Percentiles rank a stretch among this genome's conserved stretches.
Evolutionary conservation across 2,329 filamentous ascomycete species (phyloP).

Genomic region (Scopulariopsis brevicaulis): DNA sequence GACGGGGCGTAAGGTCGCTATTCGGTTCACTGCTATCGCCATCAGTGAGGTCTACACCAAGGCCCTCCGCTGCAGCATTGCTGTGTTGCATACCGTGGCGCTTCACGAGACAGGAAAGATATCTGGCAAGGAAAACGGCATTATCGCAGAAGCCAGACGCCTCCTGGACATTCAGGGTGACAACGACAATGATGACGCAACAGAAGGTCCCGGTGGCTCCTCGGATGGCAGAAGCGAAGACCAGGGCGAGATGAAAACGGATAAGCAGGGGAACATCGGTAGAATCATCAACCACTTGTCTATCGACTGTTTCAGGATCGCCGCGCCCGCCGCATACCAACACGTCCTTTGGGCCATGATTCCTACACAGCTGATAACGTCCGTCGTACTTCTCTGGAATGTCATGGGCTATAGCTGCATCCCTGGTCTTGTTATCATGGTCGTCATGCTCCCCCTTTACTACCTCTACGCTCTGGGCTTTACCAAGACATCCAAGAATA

Average conservation of each 20-base stretch:
- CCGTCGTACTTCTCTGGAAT: slow-evolving; percentile 71
- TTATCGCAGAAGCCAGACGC: slow-evolving; percentile 36
- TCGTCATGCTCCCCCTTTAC: slow-evolving; percentile 79
- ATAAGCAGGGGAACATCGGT: slow-evolving; percentile 79
- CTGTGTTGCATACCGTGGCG: slow-evolving; percentile 62
- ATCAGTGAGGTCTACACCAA: slow-evolving; percentile 97
- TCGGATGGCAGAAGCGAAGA: slow-evolving; percentile 22
- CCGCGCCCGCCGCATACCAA: slow-evolving; percentile 86
- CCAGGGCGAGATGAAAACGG: slow-evolving; percentile 28
- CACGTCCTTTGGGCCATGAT: slow-evolving; percentile 93
- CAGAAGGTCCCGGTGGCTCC: slow-evolving; percentile 20
- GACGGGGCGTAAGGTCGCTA: slow-evolving; percentile 90
- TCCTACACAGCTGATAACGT: slow-evolving; percentile 76
- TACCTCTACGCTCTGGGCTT: slow-evolving; percentile 81
- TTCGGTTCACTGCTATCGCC: slow-evolving; percentile 84
- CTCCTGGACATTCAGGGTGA: slow-evolving; percentile 45
- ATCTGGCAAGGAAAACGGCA: slow-evolving; percentile 23
- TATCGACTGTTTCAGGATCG: slow-evolving; percentile 97
- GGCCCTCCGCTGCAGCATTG: slow-evolving; percentile 83
- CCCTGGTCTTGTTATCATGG: slow-evolving; percentile 85
- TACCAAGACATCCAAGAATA: slow-evolving; percentile 74
- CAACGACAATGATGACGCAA: slow-evolving; percentile 15
- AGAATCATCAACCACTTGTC: slow-evolving; percentile 99
- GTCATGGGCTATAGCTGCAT: slow-evolving; percentile 91
- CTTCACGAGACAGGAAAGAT: slow-evolving; percentile 48